A percentile compares a stretch with the other conserved stretches of the same genome.
These are phyloP conservation scores for Malus fusca DNA, from an alignment of 306 rosid genomes.

Conservation along the genomic window DNA sequence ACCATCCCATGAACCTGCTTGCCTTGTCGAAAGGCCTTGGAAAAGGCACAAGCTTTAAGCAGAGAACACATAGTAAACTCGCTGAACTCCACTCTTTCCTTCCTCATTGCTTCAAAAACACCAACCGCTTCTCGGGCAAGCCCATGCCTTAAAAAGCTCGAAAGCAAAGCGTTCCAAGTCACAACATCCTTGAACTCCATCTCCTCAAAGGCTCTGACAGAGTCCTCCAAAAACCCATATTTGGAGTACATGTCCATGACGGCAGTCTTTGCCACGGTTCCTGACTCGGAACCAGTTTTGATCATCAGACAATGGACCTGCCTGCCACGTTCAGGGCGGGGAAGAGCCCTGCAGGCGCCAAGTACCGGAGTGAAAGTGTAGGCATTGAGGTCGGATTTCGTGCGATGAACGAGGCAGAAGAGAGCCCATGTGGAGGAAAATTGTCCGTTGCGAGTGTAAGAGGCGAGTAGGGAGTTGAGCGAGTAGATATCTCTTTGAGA, in stretches of 20 bases:
- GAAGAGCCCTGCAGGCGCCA: conserved; percentile 36
- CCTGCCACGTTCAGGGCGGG: conserved; percentile 18
- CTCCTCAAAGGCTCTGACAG: conserved; percentile 46
- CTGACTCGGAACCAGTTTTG: conserved; percentile 32
- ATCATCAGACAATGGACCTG: conserved; percentile 46
- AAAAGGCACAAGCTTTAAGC: conserved; percentile 50
- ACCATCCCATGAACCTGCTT: conserved; percentile 69
- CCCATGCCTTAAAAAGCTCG: conserved; percentile 30
- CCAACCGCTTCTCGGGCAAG: conserved; percentile 39
- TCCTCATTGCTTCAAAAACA: conserved; percentile 45
- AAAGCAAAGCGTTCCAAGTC: conserved; percentile 53
- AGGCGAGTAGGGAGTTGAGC: conserved; percentile 34
- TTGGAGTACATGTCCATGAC: conserved; percentile 54
- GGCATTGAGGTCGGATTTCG: conserved; percentile 27
- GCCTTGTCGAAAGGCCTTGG: conserved; percentile 42
- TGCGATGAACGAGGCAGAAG: conserved; percentile 28
- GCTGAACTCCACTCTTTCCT: conserved; percentile 30
- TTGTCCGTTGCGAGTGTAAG: conserved; percentile 24
- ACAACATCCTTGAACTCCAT: conserved; percentile 50
- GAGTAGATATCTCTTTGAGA: conserved; percentile 25
- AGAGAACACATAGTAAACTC: conserved; percentile 61
- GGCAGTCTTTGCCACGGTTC: conserved; percentile 41
- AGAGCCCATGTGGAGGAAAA: conserved; percentile 30
- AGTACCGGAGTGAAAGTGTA: conserved; percentile 41
- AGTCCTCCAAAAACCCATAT: conserved; percentile 24